A percentile compares a stretch with the other conserved stretches of the same genome.
Evolutionary conservation across 345 rosid species (phyloP).

Genomic region (Pugionium cornutum): DNA sequence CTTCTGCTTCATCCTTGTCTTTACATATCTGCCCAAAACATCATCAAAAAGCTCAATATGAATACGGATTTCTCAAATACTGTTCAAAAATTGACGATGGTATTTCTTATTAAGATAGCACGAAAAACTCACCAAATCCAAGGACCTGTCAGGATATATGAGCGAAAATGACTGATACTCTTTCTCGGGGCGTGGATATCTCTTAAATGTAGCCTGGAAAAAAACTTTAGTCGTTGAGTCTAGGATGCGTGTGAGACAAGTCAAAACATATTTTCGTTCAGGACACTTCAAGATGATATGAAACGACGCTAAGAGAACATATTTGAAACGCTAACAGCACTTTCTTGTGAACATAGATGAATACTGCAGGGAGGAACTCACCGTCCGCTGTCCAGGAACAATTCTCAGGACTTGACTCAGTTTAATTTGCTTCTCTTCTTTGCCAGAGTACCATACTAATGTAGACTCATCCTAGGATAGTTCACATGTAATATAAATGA

Average conservation of each 20-base stretch:
- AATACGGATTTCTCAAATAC: background rate
- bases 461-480: slow-evolving; percentile 74
- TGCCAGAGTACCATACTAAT: slow-evolving; percentile 93
- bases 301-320: background rate
- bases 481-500: slow-evolving; percentile 5
- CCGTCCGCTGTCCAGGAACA: slow-evolving; percentile 94
- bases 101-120: background rate
- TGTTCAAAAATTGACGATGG: background rate
- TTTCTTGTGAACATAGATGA: background rate
- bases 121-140: slow-evolving; percentile 72
- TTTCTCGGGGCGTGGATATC: slow-evolving; percentile 96
- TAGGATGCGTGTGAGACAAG: slow-evolving; percentile 12
- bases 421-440: slow-evolving; percentile 70
- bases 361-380: slow-evolving; percentile 47
- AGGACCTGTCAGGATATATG: slow-evolving; percentile 70
- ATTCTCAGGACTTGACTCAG: slow-evolving; percentile 68
- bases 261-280: background rate
- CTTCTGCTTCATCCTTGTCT: slow-evolving; percentile 97
- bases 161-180: slow-evolving; percentile 98
- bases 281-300: background rate
- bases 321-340: background rate
- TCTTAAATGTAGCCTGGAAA: slow-evolving; percentile 82
- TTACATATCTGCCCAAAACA: slow-evolving; percentile 72
- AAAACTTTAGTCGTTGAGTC: slow-evolving; percentile 27
- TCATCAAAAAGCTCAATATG: slow-evolving; percentile 18